Conservation (phyloP, 345 rosid genomes). For the sweet orange (Citrus sinensis) region DVS_A1.0 CM039162.1:20542501-20543000, state of each 20-base stretch:
- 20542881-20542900: background rate
- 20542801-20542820: background rate
- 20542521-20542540: slow-evolving; percentile 76
- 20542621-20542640: background rate
- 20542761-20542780: background rate
- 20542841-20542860: background rate
- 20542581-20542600: background rate
- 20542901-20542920: slow-evolving; percentile 57
- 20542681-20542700: slow-evolving; percentile 32
- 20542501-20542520: slow-evolving; percentile 33
- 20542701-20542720: slow-evolving; percentile 33
- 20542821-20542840: background rate
- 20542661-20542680: slow-evolving; percentile 57
- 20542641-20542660: background rate
- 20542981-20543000: background rate
- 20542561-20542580: background rate
- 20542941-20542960: slow-evolving; percentile 36
- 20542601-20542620: background rate
- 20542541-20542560: slow-evolving; percentile 35
- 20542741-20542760: background rate
- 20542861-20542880: background rate
- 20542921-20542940: slow-evolving; percentile 64
- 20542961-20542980: background rate
- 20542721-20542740: slow-evolving; percentile 37
- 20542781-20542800: background rate